Percentiles rank a stretch among this genome's conserved stretches.
Evolutionary conservation across 2,329 filamentous ascomycete species (phyloP).

Genomic region (Penicillium sp.): DNA sequence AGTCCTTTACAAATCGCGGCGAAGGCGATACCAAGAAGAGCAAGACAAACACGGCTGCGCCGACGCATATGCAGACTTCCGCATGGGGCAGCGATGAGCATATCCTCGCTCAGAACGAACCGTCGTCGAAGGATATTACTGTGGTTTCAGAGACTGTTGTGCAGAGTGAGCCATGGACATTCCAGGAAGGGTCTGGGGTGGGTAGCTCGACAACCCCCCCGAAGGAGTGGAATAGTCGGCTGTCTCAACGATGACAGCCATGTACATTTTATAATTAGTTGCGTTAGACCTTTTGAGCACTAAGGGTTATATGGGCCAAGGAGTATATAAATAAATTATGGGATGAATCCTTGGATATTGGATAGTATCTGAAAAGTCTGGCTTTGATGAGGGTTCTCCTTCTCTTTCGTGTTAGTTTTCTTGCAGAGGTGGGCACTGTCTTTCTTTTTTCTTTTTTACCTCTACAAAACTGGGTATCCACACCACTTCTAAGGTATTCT

Average conservation of each 20-base stretch:
- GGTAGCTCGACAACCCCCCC: slow-evolving; percentile 9
- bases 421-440: too few species aligned
- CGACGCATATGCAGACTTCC: slow-evolving; percentile 14
- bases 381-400: neutral
- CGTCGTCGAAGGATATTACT: slow-evolving; percentile 20
- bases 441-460: too few species aligned
- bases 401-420: neutral
- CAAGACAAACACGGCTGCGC: slow-evolving; percentile 8
- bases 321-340: neutral
- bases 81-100: slow-evolving; percentile 32
- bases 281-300: neutral
- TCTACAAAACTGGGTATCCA: neutral
- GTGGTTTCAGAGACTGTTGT: slow-evolving; percentile 27
- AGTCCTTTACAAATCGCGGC: slow-evolving; percentile 13
- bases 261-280: neutral
- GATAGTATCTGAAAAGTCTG: neutral
- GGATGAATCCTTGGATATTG: neutral
- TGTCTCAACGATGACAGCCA: neutral
- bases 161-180: slow-evolving; percentile 19
- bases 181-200: neutral
- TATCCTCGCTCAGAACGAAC: slow-evolving; percentile 13
- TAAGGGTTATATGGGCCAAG: neutral
- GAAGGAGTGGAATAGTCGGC: slow-evolving; percentile 9
- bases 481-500: too few species aligned
- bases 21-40: slow-evolving; percentile 11